These are phyloP conservation scores for Phytophthora aleatoria DNA, from an alignment of 352 stramenopile species.

Conservation along the genomic window DNA sequence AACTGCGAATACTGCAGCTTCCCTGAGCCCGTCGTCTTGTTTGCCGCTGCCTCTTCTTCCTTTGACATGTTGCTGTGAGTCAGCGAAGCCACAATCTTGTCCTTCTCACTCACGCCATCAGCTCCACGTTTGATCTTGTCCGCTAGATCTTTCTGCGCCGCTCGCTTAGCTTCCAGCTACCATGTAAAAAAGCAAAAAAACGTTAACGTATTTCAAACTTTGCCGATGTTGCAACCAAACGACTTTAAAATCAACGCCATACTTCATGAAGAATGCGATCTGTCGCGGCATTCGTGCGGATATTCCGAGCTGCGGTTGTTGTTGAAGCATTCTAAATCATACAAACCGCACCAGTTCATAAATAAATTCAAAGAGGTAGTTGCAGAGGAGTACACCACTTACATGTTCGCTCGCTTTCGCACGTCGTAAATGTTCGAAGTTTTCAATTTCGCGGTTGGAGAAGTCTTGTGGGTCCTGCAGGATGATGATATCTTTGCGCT, in stretches of 20 bases:
- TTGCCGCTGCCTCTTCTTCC: slow-evolving; percentile 20
- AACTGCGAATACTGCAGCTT: slow-evolving; percentile 79
- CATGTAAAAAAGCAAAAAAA: background rate
- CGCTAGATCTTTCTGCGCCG: slow-evolving; percentile 65
- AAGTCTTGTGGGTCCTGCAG: slow-evolving; percentile 95
- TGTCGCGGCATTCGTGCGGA: slow-evolving; percentile 83
- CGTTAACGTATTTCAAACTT: background rate
- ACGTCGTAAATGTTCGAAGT: slow-evolving; percentile 95
- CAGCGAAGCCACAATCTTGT: slow-evolving; percentile 77
- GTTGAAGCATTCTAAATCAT: slow-evolving; percentile 16
- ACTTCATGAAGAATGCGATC: slow-evolving; percentile 84
- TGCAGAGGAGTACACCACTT: background rate
- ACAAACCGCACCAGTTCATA: background rate
- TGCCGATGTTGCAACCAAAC: background rate
- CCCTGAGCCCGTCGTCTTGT: slow-evolving; percentile 15
- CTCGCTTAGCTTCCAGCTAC: slow-evolving; percentile 70
- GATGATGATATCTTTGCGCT: slow-evolving; percentile 93
- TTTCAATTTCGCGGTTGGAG: slow-evolving; percentile 94
- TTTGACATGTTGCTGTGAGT: slow-evolving; percentile 52
- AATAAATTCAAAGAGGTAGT: background rate
- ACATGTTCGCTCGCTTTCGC: slow-evolving; percentile 58
- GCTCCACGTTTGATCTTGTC: slow-evolving; percentile 66
- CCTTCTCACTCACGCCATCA: slow-evolving; percentile 67
- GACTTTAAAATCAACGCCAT: background rate
- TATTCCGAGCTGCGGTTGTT: slow-evolving; percentile 48